Evolutionary conservation across 2,329 filamentous ascomycete species (phyloP).

Genomic region (Penicillium brasilianum): DNA sequence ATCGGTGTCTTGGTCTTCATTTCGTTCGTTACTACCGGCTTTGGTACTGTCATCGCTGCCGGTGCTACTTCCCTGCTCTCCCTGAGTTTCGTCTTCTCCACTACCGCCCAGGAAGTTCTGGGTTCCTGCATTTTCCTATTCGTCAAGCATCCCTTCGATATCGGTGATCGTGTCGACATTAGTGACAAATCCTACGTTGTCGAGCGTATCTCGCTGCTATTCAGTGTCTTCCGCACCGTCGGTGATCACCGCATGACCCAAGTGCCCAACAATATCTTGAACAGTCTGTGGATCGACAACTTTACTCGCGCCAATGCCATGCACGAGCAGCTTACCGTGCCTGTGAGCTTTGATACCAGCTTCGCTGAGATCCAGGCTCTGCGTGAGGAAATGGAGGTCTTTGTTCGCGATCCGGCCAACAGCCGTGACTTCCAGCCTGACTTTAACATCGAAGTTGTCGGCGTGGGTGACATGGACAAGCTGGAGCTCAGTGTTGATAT

Average conservation of each 20-base stretch:
- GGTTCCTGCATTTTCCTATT: slow-evolving; percentile 98
- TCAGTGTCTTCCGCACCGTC: slow-evolving; percentile 86
- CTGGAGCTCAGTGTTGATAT: slow-evolving; percentile 81
- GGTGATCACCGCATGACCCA: slow-evolving; percentile 78
- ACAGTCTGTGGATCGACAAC: slow-evolving; percentile 95
- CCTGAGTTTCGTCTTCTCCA: slow-evolving; percentile 94
- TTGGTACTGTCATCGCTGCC: slow-evolving; percentile 83
- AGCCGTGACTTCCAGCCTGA: slow-evolving; percentile 88
- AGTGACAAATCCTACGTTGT: slow-evolving; percentile 72
- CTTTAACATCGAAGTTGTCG: slow-evolving; percentile 75
- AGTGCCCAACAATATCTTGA: slow-evolving; percentile 89
- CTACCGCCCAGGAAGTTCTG: slow-evolving; percentile 91
- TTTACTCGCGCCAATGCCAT: slow-evolving; percentile 88
- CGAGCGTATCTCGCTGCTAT: slow-evolving; percentile 91
- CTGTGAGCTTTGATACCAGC: slow-evolving; percentile 81
- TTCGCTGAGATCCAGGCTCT: slow-evolving; percentile 90
- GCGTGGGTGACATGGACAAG: slow-evolving; percentile 86
- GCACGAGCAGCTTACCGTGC: slow-evolving; percentile 81
- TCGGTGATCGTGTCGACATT: slow-evolving; percentile 92
- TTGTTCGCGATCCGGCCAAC: slow-evolving; percentile 84
- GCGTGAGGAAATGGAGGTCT: slow-evolving; percentile 80
- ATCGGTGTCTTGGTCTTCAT: slow-evolving; percentile 86
- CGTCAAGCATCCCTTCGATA: slow-evolving; percentile 97
- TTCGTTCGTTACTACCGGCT: slow-evolving; percentile 85
- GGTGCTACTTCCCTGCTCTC: slow-evolving; percentile 91